Evolutionary conservation across 805 yeast genomes (phyloP).

Genomic region (Teunomyces kruisii): DNA sequence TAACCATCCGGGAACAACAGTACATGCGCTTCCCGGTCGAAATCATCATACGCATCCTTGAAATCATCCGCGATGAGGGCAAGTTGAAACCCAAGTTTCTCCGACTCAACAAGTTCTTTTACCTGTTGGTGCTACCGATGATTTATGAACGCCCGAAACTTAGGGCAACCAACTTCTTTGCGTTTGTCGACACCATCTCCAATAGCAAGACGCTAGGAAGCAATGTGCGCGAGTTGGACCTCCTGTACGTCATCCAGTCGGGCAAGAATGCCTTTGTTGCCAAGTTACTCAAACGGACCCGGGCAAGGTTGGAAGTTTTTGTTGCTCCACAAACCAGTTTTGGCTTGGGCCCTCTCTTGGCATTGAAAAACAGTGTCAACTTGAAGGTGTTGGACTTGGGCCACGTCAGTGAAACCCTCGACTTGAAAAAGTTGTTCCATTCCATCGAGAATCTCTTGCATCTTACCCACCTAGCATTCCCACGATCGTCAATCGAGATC

Average conservation of each 20-base stretch:
- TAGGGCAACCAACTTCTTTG: slow-evolving; percentile 63
- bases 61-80: slow-evolving; percentile 26
- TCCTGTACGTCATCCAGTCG: slow-evolving; percentile 78
- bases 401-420: slow-evolving; percentile 87
- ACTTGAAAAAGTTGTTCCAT: slow-evolving; percentile 72
- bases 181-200: slow-evolving; percentile 70
- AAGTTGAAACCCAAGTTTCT: slow-evolving; percentile 49
- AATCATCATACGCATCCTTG: slow-evolving; percentile 31
- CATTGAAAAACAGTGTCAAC: slow-evolving; percentile 67
- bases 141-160: slow-evolving; percentile 66
- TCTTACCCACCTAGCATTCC: slow-evolving; percentile 78
- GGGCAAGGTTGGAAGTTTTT: slow-evolving; percentile 61
- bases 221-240: slow-evolving; percentile 64
- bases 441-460: slow-evolving; percentile 63
- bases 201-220: slow-evolving; percentile 52
- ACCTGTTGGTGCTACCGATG: slow-evolving; percentile 57
- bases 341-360: slow-evolving; percentile 86
- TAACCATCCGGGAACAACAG: slow-evolving; percentile 13
- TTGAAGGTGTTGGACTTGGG: slow-evolving; percentile 72
- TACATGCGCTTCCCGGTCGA: slow-evolving; percentile 41
- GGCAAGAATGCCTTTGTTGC: slow-evolving; percentile 93
- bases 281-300: slow-evolving; percentile 74
- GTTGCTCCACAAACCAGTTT: slow-evolving; percentile 94
- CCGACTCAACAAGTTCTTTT: slow-evolving; percentile 62
- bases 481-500: slow-evolving; percentile 80